Conservation (phyloP, 441 rosid genomes). For the Euphorbia schlechtendalii region DNA sequence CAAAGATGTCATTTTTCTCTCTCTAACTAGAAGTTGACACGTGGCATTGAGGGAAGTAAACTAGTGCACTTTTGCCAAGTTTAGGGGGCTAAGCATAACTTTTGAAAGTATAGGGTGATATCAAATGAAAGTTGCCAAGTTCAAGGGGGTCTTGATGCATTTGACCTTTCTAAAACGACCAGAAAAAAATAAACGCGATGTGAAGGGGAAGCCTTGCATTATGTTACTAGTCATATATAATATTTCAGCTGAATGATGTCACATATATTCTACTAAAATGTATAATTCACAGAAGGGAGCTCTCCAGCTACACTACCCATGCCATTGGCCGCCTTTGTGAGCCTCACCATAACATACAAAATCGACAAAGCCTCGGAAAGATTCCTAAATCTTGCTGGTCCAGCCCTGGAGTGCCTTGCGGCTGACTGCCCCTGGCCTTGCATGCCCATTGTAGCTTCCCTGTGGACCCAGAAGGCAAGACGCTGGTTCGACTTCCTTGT, state of each 20-base stretch:
- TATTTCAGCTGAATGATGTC: neutral
- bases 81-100: too few species aligned
- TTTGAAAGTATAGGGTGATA: too few species aligned
- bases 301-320: slow-evolving; percentile 88
- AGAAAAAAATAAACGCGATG: too few species aligned
- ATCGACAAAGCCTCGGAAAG: slow-evolving; percentile 85
- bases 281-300: slow-evolving; percentile 60
- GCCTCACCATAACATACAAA: slow-evolving; percentile 96
- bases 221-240: neutral
- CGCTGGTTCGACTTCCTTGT: slow-evolving; percentile 95
- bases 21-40: too few species aligned
- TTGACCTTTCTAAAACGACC: too few species aligned
- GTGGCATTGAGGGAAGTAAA: too few species aligned
- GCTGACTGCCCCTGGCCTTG: slow-evolving; percentile 99
- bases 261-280: slow-evolving; percentile 18
- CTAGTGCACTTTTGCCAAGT: too few species aligned
- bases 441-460: slow-evolving; percentile 91
- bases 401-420: slow-evolving; percentile 78
- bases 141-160: too few species aligned
- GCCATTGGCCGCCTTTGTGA: slow-evolving; percentile 91
- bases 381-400: slow-evolving; percentile 71
- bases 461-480: slow-evolving; percentile 96
- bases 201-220: neutral
- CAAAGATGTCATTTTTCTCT: too few species aligned
- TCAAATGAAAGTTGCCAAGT: too few species aligned